Conservation (phyloP, 2,329 filamentous ascomycete genomes). For the Xylariales sp. region DNA sequence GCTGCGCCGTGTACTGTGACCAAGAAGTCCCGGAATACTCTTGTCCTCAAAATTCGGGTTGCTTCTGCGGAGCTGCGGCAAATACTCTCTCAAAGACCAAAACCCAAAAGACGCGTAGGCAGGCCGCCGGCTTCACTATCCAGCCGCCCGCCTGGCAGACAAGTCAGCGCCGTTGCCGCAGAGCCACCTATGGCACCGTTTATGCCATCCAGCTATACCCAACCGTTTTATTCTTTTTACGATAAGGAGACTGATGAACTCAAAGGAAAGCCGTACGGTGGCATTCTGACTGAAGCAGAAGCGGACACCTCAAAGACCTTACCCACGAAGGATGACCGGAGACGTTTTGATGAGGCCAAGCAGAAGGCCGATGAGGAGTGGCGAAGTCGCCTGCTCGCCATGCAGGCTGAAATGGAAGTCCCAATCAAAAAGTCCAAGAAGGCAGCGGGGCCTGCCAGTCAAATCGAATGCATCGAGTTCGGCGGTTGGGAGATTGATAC, state of each 20-base stretch:
- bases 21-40: slow-evolving; percentile 31
- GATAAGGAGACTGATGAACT: slow-evolving; percentile 85
- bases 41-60: slow-evolving; percentile 57
- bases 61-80: slow-evolving; percentile 54
- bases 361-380: slow-evolving; percentile 90
- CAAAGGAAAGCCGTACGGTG: slow-evolving; percentile 92
- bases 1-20: slow-evolving; percentile 36
- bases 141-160: slow-evolving; percentile 25
- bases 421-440: slow-evolving; percentile 67
- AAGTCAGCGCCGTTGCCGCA: slow-evolving; percentile 26
- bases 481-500: slow-evolving; percentile 97
- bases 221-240: slow-evolving; percentile 82
- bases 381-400: slow-evolving; percentile 59
- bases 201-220: slow-evolving; percentile 58
- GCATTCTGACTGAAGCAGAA: slow-evolving; percentile 82
- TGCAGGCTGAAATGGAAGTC: slow-evolving; percentile 60
- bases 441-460: slow-evolving; percentile 79
- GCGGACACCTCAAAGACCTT: slow-evolving; percentile 89
- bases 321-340: slow-evolving; percentile 73
- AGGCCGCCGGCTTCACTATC: slow-evolving; percentile 27
- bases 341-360: slow-evolving; percentile 84
- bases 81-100: slow-evolving; percentile 55
- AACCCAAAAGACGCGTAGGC: slow-evolving; percentile 45
- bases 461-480: slow-evolving; percentile 98
- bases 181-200: slow-evolving; percentile 51